Evolutionary conservation across 2,329 filamentous ascomycete species (phyloP), one percentile per base, ranked within the genome.

Genomic region (Hypoxylon sp.): DNA sequence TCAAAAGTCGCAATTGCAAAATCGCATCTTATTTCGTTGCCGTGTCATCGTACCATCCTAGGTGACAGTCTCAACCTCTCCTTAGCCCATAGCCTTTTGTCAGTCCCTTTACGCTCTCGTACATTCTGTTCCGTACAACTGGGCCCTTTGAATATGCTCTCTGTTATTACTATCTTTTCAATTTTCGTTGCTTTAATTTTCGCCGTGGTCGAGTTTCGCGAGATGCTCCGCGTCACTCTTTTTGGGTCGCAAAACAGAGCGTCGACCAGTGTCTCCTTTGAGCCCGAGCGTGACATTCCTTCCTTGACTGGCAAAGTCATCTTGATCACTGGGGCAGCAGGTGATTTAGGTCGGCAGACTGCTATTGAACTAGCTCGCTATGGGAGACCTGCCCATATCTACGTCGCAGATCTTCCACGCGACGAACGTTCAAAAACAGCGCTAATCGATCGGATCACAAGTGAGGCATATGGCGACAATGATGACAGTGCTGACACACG

Each of bases 361-460:
- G 62, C 67, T 10, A 19, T 72, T n/a, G 65, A 68, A 31, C 54
- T 70, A 3, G 68, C 66, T 24, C 52, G 63, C 6, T 56, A 70
- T 11, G 63, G 62, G n/a, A 46, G 48, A 11, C 69, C 65, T 2
- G 59, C 67, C 6, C 55, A 48, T 11, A 67, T 71, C 52, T 71
- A 67, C 56, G 22, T 71, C 11, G 69, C 66, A 33, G 66, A 69
- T 22, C 56, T 67, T 11, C 63, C 69, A 1, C 53, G 57, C 14
- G 62, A 66, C 29, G 55, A 44, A 19, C 24, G 26, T 2, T 42
- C 54, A 13, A 66, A 66, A 35, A 51, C 52, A 11, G 46, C 31
- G 3, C 29, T 68, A 14, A 22, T 57, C 44, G 5, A 66, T n/a
- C 42, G 51, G 37, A 54, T 70, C 54, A 42, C 26, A 17, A 42